Conservation (phyloP, 2,329 filamentous ascomycete genomes). For the Simplicillium sp. region DNA sequence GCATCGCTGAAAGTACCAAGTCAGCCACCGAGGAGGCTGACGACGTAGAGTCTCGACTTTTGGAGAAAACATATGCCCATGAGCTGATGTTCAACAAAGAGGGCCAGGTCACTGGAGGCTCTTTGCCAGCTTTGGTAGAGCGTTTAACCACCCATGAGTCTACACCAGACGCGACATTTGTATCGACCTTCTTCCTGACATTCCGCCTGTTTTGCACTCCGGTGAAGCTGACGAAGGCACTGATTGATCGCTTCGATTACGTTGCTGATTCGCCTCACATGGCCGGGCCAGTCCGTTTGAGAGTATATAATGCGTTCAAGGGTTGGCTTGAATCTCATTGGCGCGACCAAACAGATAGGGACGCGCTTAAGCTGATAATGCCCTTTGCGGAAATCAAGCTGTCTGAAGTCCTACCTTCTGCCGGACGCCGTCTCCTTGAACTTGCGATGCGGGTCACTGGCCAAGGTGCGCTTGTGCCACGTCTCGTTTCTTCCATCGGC, state of each 20-base stretch:
- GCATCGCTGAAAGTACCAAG: slow-evolving; percentile 51
- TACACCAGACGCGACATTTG: slow-evolving; percentile 83
- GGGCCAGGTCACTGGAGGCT: slow-evolving; percentile 87
- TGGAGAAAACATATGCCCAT: slow-evolving; percentile 87
- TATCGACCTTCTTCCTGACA: slow-evolving; percentile 91
- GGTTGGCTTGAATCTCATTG: slow-evolving; percentile 96
- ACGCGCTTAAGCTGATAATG: slow-evolving; percentile 66
- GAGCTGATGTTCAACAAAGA: slow-evolving; percentile 92
- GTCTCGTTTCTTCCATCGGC: slow-evolving; percentile 75
- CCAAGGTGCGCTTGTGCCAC: slow-evolving; percentile 68
- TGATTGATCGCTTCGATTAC: slow-evolving; percentile 91
- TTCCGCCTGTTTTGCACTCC: slow-evolving; percentile 90
- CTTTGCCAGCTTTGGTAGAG: slow-evolving; percentile 84
- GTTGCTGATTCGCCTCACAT: slow-evolving; percentile 67
- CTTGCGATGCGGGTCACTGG: slow-evolving; percentile 69
- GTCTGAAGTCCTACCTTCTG: slow-evolving; percentile 58
- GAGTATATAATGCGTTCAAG: slow-evolving; percentile 95
- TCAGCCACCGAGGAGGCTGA: slow-evolving; percentile 65
- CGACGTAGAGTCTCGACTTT: slow-evolving; percentile 71
- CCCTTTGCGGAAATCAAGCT: slow-evolving; percentile 72
- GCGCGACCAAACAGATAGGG: slow-evolving; percentile 70
- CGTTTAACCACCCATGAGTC: slow-evolving; percentile 86
- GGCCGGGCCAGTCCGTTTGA: slow-evolving; percentile 71
- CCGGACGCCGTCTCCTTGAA: slow-evolving; percentile 71
- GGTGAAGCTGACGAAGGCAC: slow-evolving; percentile 62